Evolutionary conservation across 371 early-diverging fungal genomes (phyloP).

Genomic region (Mucor ambiguus): DNA sequence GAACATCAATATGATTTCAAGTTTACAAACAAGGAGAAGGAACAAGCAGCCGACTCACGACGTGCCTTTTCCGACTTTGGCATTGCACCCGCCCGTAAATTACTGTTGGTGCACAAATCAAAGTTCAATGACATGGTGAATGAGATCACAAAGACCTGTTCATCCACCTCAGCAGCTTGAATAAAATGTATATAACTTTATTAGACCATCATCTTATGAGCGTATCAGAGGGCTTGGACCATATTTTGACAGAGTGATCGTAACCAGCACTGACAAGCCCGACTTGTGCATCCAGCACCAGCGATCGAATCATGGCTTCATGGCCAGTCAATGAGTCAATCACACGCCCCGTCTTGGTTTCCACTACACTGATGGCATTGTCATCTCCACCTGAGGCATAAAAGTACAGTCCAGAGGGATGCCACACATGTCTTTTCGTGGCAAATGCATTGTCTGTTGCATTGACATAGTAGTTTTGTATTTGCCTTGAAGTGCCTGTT

Average conservation of each 20-base stretch:
- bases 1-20: slow-evolving; percentile 65
- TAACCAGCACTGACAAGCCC: slow-evolving; percentile 45
- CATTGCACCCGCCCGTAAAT: slow-evolving; percentile 75
- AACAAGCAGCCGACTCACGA: slow-evolving; percentile 75
- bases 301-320: slow-evolving; percentile 47
- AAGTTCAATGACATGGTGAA: slow-evolving; percentile 63
- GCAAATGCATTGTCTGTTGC: slow-evolving; percentile 60
- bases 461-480: slow-evolving; percentile 69
- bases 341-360: slow-evolving; percentile 58
- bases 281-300: slow-evolving; percentile 29
- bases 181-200: slow-evolving; percentile 1
- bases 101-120: slow-evolving; percentile 70
- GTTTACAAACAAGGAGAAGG: slow-evolving; percentile 59
- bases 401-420: slow-evolving; percentile 66
- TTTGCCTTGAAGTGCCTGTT: slow-evolving; percentile 46
- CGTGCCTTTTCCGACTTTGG: slow-evolving; percentile 87
- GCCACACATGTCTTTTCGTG: slow-evolving; percentile 64
- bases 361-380: slow-evolving; percentile 57
- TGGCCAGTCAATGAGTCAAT: slow-evolving; percentile 57
- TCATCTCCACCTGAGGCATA: slow-evolving; percentile 71
- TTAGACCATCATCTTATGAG: slow-evolving; percentile 9
- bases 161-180: slow-evolving; percentile 27
- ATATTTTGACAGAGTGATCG: slow-evolving; percentile 39
- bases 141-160: slow-evolving; percentile 46
- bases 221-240: slow-evolving; percentile 25